These are phyloP conservation scores for Prunus kanzakura DNA, from an alignment of 306 rosid species.

Conservation along the genomic window DNA sequence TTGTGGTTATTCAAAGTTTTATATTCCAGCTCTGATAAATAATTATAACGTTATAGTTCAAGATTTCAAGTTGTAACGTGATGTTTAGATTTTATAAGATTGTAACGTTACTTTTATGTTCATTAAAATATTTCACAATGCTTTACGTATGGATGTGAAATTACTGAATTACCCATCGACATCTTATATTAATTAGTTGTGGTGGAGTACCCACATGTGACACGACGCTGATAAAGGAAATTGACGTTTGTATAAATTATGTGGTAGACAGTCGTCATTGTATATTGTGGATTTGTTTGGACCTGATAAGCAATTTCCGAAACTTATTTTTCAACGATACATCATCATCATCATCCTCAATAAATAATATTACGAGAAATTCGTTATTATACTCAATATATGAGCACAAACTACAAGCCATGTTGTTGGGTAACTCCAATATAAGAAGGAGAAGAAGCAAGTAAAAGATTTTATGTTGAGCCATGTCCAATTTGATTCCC, in stretches of 20 bases:
- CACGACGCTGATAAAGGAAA: too few species aligned
- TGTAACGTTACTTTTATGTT: too few species aligned
- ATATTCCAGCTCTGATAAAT: neutral
- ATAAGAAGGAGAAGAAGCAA: neutral
- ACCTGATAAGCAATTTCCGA: neutral
- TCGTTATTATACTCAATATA: too few species aligned
- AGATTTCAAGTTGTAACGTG: too few species aligned
- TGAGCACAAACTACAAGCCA: neutral
- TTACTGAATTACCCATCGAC: too few species aligned
- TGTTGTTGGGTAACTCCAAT: neutral
- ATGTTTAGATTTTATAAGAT: too few species aligned
- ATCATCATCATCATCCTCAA: neutral
- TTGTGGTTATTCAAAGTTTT: constrained; percentile 16
- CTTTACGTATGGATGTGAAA: too few species aligned
- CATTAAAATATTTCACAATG: too few species aligned
- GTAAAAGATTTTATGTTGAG: neutral
- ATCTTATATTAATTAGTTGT: too few species aligned
- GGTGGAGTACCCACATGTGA: too few species aligned
- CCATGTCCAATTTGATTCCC: neutral
- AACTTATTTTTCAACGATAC: neutral
- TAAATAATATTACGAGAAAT: neutral
- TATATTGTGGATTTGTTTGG: neutral
- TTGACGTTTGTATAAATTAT: neutral
- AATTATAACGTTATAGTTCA: too few species aligned
- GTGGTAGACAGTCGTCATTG: neutral